A percentile compares a stretch with the other conserved stretches of the same genome.
phyloP scores from a whole-genome alignment of 208 protist species.

The Trypanosoma rangeli region DNA sequence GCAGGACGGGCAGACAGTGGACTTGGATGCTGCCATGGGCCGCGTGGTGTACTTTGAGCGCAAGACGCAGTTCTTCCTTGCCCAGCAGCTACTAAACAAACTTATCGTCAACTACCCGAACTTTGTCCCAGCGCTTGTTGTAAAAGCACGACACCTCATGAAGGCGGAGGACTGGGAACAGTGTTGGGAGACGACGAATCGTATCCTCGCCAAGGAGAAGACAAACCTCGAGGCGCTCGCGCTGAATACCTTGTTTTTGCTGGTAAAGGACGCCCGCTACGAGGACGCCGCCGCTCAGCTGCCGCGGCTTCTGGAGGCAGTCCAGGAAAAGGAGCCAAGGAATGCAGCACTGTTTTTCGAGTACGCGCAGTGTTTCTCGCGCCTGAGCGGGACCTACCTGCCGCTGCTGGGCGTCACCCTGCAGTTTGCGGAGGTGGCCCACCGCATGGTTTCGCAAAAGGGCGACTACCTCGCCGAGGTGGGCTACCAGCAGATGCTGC shows the following conservation, averaged over 20 bases:
- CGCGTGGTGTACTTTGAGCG: conserved; percentile 82
- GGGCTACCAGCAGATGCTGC: conserved; percentile 74
- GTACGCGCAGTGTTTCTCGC: conserved; percentile 71
- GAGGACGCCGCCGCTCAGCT: conserved; percentile 62
- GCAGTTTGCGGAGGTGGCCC: conserved; percentile 70
- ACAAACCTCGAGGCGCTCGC: conserved; percentile 79
- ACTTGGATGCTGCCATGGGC: conserved; percentile 83
- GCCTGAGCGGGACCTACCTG: conserved; percentile 51
- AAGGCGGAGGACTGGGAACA: conserved; percentile 94
- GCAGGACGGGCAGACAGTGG: conserved; percentile 33
- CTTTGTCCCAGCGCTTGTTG: conserved; percentile 67
- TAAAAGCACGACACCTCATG: conserved; percentile 87
- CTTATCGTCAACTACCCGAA: conserved; percentile 68
- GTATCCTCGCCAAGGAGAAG: conserved; percentile 77
- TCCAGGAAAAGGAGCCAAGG: conserved; percentile 71
- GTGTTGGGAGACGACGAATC: conserved; percentile 75
- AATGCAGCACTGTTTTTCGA: conserved; percentile 77
- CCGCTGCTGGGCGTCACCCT: conserved; percentile 65
- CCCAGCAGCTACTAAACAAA: conserved; percentile 85
- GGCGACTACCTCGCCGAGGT: conserved; percentile 85
- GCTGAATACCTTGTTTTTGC: conserved; percentile 68
- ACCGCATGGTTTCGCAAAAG: conserved; percentile 46
- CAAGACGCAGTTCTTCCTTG: conserved; percentile 73
- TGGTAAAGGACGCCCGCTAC: conserved; percentile 76
- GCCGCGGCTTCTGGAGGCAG: conserved; percentile 51